Evolutionary conservation across 768 basidiomycete species (phyloP).

Genomic region (Pleurotus giganteus): DNA sequence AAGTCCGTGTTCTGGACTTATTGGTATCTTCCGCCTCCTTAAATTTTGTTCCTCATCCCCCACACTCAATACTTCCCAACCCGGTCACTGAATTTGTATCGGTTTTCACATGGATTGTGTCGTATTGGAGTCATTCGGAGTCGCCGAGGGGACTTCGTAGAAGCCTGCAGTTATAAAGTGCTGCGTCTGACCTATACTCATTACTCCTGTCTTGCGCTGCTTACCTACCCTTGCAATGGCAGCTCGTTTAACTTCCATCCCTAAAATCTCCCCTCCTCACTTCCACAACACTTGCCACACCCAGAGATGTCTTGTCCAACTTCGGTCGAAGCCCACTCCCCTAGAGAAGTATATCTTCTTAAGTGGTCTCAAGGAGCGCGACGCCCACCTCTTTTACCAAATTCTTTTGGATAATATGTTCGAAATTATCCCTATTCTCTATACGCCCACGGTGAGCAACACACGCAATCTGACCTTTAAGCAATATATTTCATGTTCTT

Average conservation of each 20-base stretch:
- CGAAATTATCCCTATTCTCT: constrained; percentile 68
- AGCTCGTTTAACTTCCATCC: not conserved
- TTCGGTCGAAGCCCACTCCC: constrained; percentile 51
- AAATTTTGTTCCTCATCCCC: not conserved
- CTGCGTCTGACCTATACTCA: not conserved
- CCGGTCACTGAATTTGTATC: not conserved
- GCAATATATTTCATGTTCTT: not conserved
- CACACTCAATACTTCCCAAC: not conserved
- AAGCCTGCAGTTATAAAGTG: not conserved
- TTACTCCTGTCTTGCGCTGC: constrained; percentile 11
- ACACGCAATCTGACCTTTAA: not conserved
- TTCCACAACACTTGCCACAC: constrained; percentile 49
- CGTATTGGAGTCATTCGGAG: not conserved
- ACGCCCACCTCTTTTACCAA: constrained; percentile 65
- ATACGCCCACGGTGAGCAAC: constrained; percentile 66
- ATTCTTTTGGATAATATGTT: constrained; percentile 60
- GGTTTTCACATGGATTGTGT: constrained; percentile 3
- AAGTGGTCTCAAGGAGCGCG: constrained; percentile 58
- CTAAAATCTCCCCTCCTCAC: constrained; percentile 40
- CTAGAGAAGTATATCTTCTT: constrained; percentile 76
- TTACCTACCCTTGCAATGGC: constrained; percentile 13
- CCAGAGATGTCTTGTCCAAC: constrained; percentile 53
- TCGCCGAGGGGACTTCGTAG: too few relatives aligned
- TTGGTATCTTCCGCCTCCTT: not conserved
- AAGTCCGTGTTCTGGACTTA: constrained; percentile 4